Evolutionary conservation across 208 protist species (phyloP), one percentile per base, ranked within the genome.

Genomic region (Acanthamoeba culbertsoni): DNA sequence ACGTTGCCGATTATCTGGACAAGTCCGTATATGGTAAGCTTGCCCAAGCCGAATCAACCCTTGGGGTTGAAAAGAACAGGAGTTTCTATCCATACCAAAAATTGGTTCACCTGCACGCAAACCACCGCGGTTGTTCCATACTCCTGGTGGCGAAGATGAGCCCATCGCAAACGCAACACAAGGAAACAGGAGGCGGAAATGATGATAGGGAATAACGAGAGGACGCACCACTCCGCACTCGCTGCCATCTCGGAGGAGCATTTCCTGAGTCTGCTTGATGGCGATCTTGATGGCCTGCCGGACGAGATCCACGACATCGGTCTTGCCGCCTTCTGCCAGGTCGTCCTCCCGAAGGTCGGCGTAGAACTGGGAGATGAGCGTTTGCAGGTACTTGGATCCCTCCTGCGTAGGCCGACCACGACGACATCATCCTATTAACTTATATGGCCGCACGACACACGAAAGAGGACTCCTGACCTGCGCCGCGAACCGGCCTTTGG

Each of bases 41-140:
- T 14, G 23, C 23, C 51, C 23, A 23, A n/a, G 23, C 51, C 51
- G 14, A 23, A 59, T n/a, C 51, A 59, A 59, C 51, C 51, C 23
- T 23, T n/a, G n/a, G n/a, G n/a, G 51, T 23, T n/a, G 51, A 59
- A 59, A 59, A 14, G 51, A 59, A n/a, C 16, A 59, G 65, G 18
- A 26, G 7, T 26, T 16, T 3, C 31, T 1, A 8, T 71, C 1
- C 62, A n/a, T 63, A 92, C 88, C 62, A 92, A 37, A 20, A n/a
- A 51, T 31, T 51, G 26, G 0, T 57, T 37, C 1, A 82, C 26
- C 62, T 63, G 42, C 1, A 92, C 88, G 42, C 45, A 48, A 18
- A 92, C 18, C 7, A 92, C 88, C 18, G 62, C 55, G 2, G 88
- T 92, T n/a, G 88, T 92, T 7, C 88, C 88, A 45, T 92, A 92